phyloP scores from a whole-genome alignment of 345 rosid genomes.

The Combretum micranthum region DNA sequence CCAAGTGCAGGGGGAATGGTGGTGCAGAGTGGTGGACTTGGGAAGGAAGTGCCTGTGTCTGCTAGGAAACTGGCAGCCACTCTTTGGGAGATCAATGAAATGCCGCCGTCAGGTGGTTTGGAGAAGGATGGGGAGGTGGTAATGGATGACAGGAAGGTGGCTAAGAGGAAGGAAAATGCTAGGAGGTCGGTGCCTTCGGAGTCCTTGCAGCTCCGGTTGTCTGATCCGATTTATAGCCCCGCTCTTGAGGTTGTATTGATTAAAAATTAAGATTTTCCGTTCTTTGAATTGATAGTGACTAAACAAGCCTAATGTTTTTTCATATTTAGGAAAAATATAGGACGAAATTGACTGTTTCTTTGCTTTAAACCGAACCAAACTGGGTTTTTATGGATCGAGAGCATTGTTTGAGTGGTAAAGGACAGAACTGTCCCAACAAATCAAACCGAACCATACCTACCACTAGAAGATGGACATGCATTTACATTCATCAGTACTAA shows the following conservation, averaged over 20 bases:
- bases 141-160: constrained; percentile 24
- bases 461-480: no score
- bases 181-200: constrained; percentile 18
- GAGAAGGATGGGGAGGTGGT: constrained; percentile 9
- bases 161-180: constrained; percentile 22
- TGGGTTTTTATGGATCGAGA: no score
- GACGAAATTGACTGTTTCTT: no score
- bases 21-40: neutral
- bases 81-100: constrained; percentile 72
- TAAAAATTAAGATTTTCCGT: neutral
- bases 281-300: neutral
- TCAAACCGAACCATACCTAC: no score
- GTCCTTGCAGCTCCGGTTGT: constrained; percentile 27
- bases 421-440: no score
- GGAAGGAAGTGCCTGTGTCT: constrained; percentile 40
- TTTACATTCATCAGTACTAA: no score
- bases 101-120: constrained; percentile 32
- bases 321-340: neutral
- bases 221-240: constrained; percentile 54
- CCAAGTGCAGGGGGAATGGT: neutral
- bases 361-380: no score
- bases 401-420: no score
- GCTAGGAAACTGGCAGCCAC: constrained; percentile 90
- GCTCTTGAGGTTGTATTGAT: constrained; percentile 39
- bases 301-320: constrained; percentile 2